Conservation (phyloP, 1,139 yeast genomes). For the Blastobotrys buckinghamii region DNA sequence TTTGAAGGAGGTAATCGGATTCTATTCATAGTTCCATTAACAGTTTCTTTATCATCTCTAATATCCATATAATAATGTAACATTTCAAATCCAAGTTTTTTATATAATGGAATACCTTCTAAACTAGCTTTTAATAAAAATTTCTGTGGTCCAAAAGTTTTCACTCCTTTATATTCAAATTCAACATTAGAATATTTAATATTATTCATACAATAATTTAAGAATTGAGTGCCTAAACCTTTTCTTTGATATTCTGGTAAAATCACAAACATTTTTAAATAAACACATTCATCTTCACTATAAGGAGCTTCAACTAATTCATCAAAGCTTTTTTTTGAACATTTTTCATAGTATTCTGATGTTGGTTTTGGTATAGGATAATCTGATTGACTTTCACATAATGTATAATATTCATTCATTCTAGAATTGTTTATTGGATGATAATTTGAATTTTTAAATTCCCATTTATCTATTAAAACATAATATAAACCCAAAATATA, state of each 20-base stretch:
- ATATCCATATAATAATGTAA: not conserved
- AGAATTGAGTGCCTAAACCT: constrained; percentile 6
- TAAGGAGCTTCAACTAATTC: constrained; percentile 9
- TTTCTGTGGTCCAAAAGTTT: constrained; percentile 18
- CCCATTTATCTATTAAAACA: constrained; percentile 3
- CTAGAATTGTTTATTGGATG: constrained; percentile 7
- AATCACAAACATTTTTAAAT: constrained; percentile 1
- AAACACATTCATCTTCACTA: constrained; percentile 4
- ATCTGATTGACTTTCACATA: not conserved
- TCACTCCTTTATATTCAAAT: constrained; percentile 12
- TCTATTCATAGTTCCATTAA: constrained; percentile 1
- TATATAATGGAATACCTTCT: not conserved
- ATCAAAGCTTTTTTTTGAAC: constrained; percentile 7
- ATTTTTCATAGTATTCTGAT: constrained; percentile 7
- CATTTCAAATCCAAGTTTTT: not conserved
- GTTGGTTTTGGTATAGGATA: not conserved
- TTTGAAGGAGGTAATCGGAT: not conserved
- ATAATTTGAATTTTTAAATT: not conserved
- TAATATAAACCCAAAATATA: constrained; percentile 6
- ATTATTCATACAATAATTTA: constrained; percentile 3
- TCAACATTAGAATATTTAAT: constrained; percentile 5
- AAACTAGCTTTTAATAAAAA: constrained; percentile 2
- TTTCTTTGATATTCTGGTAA: constrained; percentile 10
- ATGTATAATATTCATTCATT: not conserved
- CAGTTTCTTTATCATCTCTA: not conserved